Evolutionary conservation across 306 rosid species (phyloP).

Genomic region (Cucurbita pepo): DNA sequence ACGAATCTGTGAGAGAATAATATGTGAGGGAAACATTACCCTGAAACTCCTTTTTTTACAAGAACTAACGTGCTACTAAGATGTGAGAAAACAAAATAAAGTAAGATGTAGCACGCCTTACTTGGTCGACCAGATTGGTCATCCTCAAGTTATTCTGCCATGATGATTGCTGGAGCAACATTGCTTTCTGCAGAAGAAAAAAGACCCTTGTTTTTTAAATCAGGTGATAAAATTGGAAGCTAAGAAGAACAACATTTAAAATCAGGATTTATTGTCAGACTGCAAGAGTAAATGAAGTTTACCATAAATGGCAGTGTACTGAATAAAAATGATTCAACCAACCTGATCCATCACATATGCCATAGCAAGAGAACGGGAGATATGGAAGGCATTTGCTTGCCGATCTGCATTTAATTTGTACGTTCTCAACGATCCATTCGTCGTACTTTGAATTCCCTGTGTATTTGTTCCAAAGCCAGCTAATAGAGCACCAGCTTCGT

Average conservation of each 20-base stretch:
- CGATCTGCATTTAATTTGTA: slow-evolving; percentile 46
- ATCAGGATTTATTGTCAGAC: neutral
- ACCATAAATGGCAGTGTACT: neutral
- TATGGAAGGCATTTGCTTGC: slow-evolving; percentile 56
- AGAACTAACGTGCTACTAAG: too few species aligned
- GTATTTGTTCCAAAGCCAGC: slow-evolving; percentile 28
- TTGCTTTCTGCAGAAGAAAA: slow-evolving; percentile 54
- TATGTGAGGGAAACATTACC: slow-evolving; percentile 10
- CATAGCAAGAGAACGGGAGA: slow-evolving; percentile 69
- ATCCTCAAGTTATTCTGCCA: slow-evolving; percentile 90
- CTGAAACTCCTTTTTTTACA: too few species aligned
- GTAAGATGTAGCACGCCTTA: slow-evolving; percentile 13
- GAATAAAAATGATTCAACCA: neutral
- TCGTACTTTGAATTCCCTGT: slow-evolving; percentile 26
- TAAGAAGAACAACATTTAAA: neutral
- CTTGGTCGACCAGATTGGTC: slow-evolving; percentile 76
- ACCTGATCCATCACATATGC: slow-evolving; percentile 99
- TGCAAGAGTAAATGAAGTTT: neutral
- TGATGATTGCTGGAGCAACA: slow-evolving; percentile 80
- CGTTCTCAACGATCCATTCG: slow-evolving; percentile 25
- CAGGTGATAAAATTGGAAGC: neutral
- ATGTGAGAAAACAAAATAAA: neutral
- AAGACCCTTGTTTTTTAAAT: neutral
- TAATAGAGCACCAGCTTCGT: slow-evolving; percentile 33
- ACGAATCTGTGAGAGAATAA: slow-evolving; percentile 46